These are phyloP conservation scores for Microbotryum violaceum DNA, from an alignment of 1,284 basidiomycete species.

Conservation along the genomic window DNA sequence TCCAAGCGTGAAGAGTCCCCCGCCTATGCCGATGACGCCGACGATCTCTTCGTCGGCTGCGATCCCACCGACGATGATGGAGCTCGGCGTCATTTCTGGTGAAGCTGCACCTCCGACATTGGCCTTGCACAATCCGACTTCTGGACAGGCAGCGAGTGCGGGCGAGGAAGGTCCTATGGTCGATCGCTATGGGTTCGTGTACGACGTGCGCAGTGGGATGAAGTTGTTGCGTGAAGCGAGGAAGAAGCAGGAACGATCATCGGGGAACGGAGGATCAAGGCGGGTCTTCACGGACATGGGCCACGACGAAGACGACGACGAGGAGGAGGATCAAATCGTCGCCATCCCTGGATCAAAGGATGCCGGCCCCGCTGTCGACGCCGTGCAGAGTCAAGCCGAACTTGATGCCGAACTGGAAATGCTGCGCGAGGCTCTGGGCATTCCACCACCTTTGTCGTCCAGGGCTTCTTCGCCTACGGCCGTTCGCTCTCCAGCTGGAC, in stretches of 20 bases:
- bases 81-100: slow-evolving; percentile 83
- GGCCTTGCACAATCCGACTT: slow-evolving; percentile 47
- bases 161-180: slow-evolving; percentile 61
- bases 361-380: slow-evolving; percentile 2
- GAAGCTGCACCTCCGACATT: slow-evolving; percentile 72
- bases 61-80: slow-evolving; percentile 52
- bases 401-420: slow-evolving; percentile 29
- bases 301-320: slow-evolving; percentile 47
- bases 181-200: slow-evolving; percentile 92
- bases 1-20: neutral
- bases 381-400: slow-evolving; percentile 17
- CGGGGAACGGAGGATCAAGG: slow-evolving; percentile 66
- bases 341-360: neutral
- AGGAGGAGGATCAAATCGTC: slow-evolving; percentile 43
- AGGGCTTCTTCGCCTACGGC: neutral
- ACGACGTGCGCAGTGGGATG: slow-evolving; percentile 72
- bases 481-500: neutral
- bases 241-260: slow-evolving; percentile 61
- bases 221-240: slow-evolving; percentile 56
- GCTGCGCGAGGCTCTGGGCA: slow-evolving; percentile 31
- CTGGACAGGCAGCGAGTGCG: slow-evolving; percentile 35
- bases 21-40: neutral
- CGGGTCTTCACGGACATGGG: slow-evolving; percentile 50
- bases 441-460: slow-evolving; percentile 11
- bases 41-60: neutral